Conservation (phyloP, 2,329 filamentous ascomycete genomes). For the Aphanoascus verrucosus region DNA sequence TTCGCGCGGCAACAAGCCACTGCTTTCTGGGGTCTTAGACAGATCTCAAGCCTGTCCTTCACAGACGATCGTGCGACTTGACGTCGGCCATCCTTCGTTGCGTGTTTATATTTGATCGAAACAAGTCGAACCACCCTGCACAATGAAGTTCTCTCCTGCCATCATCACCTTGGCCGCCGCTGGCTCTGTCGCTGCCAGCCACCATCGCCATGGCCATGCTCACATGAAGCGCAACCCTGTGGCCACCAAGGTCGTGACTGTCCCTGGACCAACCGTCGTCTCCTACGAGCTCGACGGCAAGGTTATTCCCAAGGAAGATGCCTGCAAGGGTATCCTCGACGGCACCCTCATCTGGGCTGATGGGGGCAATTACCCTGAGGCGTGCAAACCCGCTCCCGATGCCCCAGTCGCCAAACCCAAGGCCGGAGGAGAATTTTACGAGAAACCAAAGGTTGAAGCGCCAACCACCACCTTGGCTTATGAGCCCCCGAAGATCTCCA, state of each 20-base stretch:
- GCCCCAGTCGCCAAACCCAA: constrained; percentile 28
- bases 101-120: constrained; percentile 6
- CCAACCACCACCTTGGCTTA: not conserved
- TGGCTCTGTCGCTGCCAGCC: constrained; percentile 21
- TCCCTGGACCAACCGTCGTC: constrained; percentile 52
- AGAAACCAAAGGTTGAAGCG: constrained; percentile 9
- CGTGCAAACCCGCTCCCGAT: constrained; percentile 29
- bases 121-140: constrained; percentile 6
- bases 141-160: constrained; percentile 35
- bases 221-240: constrained; percentile 31
- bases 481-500: not conserved
- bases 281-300: constrained; percentile 62
- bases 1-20: not conserved
- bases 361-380: constrained; percentile 48
- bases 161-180: constrained; percentile 34
- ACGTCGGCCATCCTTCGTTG: constrained; percentile 11
- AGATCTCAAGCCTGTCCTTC: constrained; percentile 17
- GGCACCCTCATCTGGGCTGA: constrained; percentile 57
- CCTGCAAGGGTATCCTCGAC: constrained; percentile 58
- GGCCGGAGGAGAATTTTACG: constrained; percentile 9
- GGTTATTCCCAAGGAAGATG: constrained; percentile 51
- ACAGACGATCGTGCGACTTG: constrained; percentile 8
- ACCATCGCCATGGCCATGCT: constrained; percentile 29
- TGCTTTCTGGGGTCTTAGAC: constrained; percentile 14
- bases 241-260: constrained; percentile 42